Conservation (phyloP, 495 filamentous ascomycete genomes). For the Aspergillus indologenus region DNA sequence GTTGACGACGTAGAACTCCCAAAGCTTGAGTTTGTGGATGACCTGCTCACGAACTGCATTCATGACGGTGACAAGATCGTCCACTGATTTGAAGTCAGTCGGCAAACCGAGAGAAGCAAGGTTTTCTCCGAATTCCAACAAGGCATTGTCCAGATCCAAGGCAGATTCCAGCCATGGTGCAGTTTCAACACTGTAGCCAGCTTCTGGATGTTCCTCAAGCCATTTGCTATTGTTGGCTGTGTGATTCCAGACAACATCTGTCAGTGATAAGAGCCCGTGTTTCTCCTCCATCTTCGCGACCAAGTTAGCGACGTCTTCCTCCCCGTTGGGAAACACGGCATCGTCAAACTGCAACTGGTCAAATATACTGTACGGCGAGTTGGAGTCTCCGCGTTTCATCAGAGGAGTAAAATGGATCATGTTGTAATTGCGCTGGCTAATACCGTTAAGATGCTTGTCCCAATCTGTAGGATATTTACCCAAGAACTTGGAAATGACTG, state of each 20-base stretch:
- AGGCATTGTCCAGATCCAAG: slow-evolving; percentile 77
- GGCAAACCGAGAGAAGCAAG: slow-evolving; percentile 68
- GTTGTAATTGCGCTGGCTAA: slow-evolving; percentile 88
- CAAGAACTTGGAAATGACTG: slow-evolving; percentile 97
- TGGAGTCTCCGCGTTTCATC: slow-evolving; percentile 81
- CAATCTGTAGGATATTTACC: slow-evolving; percentile 84
- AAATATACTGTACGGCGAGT: slow-evolving; percentile 95
- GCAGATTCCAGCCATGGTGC: slow-evolving; percentile 92
- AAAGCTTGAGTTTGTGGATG: slow-evolving; percentile 71
- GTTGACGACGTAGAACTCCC: slow-evolving; percentile 90
- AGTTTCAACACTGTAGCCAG: slow-evolving; percentile 90
- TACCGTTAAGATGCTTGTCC: slow-evolving; percentile 83
- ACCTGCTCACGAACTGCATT: slow-evolving; percentile 77
- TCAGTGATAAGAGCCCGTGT: slow-evolving; percentile 80
- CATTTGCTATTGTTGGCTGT: slow-evolving; percentile 94
- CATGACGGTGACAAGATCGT: slow-evolving; percentile 82
- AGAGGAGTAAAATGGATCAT: slow-evolving; percentile 98
- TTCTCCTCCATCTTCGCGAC: slow-evolving; percentile 80
- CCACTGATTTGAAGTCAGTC: slow-evolving; percentile 62
- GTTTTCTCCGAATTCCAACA: slow-evolving; percentile 72
- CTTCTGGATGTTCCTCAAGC: slow-evolving; percentile 92
- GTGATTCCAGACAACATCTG: slow-evolving; percentile 98
- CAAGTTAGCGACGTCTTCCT: slow-evolving; percentile 74
- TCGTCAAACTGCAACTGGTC: slow-evolving; percentile 89
- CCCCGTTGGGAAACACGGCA: slow-evolving; percentile 77